Base-by-base conservation (phyloP, 164 flowering plant genomes). In the Nymphaea colorata region DNA sequence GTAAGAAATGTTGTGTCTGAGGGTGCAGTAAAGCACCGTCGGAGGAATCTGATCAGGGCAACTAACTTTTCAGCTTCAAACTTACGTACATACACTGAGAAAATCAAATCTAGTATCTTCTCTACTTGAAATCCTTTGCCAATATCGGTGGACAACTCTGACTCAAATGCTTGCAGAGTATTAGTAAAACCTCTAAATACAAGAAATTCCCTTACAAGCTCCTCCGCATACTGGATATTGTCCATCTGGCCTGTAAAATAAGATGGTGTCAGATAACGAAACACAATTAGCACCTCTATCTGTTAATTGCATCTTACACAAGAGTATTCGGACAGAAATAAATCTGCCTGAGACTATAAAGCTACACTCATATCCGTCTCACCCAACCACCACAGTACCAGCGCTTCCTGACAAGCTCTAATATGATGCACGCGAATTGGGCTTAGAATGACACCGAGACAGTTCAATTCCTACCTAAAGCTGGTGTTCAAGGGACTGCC, bases 81-180 rank as follows among this genome's bases (percentile, higher is more conserved):
- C 42, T 84, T 86, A 66, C 93, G 93, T 55, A 88, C 72, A 67
- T 90, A 93, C 4, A 79, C 79, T 0, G 83, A 80, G 80, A 93
- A 93, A 43, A 90, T 82, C 60, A 93, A 81, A 36, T 90, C 93
- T 47, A 88, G 70, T 42, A 90, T 77, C 85, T 84, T 89, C 47
- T 87, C 94, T 62, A 90, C 91, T 76, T 93, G 87, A 76, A 90
- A 93, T n/a, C 84, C 88, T 82, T 83, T 81, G 41, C 91, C 97
- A 62, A 93, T 77, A 76, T 93, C 98, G 11, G 93, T 87, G 43
- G 76, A 65, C 62, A 93, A 72, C 68, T 93, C 98, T 44, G 76
- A 69, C 72, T 90, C 97, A 67, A 80, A 89, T 63, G 82, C 76
- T 71, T 89, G 94, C 42, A 93, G 75, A 41, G 96, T 86, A 70